A percentile compares a stretch with the other conserved stretches of the same genome.
Evolutionary conservation across 2,329 filamentous ascomycete species (phyloP).

Genomic region (Alternaria postmessia): DNA sequence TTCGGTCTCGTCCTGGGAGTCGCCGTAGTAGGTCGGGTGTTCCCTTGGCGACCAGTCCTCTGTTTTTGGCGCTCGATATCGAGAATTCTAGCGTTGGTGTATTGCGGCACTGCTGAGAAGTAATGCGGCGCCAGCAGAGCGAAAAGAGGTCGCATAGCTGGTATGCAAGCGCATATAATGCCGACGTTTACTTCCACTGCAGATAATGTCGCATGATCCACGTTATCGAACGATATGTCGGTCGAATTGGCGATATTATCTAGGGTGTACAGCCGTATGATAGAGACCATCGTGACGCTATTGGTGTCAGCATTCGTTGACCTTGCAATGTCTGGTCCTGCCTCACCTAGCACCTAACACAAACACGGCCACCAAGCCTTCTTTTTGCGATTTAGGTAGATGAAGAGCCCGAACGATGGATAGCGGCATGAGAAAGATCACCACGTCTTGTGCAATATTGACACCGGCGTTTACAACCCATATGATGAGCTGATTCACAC

Average conservation of each 20-base stretch:
- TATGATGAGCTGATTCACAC: constrained; percentile 40
- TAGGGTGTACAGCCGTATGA: constrained; percentile 45
- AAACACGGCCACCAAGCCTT: constrained; percentile 48
- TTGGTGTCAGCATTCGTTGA: constrained; percentile 10
- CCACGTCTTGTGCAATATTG: constrained; percentile 46
- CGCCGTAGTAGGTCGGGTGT: constrained; percentile 15
- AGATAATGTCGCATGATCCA: constrained; percentile 42
- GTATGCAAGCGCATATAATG: constrained; percentile 49
- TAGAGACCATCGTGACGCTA: constrained; percentile 45
- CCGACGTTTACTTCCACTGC: constrained; percentile 45
- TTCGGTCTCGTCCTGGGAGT: constrained; percentile 9
- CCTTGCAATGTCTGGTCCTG: not conserved
- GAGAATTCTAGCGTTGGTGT: constrained; percentile 17
- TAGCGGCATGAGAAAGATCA: constrained; percentile 45
- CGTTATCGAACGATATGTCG: constrained; percentile 46
- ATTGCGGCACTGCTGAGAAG: constrained; percentile 33
- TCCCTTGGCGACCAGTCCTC: constrained; percentile 14
- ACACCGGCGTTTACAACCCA: constrained; percentile 44
- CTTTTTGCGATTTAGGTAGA: constrained; percentile 47
- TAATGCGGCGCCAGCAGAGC: constrained; percentile 51
- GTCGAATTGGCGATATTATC: constrained; percentile 37
- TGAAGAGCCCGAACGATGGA: constrained; percentile 41
- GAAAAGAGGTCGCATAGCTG: constrained; percentile 45
- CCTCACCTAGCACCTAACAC: constrained; percentile 51
- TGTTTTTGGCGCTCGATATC: constrained; percentile 37